Evolutionary conservation across 139 green algal genomes (phyloP).

Genomic region (Picochlorum costavermella): DNA sequence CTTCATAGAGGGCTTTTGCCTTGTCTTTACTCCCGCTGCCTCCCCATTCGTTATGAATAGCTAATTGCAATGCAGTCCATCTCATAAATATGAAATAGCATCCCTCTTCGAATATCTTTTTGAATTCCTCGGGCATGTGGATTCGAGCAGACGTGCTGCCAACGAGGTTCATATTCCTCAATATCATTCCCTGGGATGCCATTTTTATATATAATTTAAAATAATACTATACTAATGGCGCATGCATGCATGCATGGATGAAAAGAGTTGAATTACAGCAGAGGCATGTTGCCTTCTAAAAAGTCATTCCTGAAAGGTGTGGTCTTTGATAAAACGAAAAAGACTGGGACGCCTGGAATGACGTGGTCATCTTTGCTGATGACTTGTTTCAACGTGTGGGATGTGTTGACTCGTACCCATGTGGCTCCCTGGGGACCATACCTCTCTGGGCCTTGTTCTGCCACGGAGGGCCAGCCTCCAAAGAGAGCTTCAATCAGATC

Average conservation of each 20-base stretch:
- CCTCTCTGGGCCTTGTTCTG: constrained; percentile 40
- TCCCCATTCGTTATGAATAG: constrained; percentile 84
- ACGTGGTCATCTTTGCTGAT: constrained; percentile 49
- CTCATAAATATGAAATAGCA: constrained; percentile 46
- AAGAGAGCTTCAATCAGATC: constrained; percentile 51
- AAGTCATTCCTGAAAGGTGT: constrained; percentile 55
- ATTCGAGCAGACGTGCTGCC: constrained; percentile 1
- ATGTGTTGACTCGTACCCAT: constrained; percentile 33
- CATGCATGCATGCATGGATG: constrained; percentile 1
- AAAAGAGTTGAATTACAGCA: constrained; percentile 19
- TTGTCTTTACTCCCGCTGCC: constrained; percentile 64
- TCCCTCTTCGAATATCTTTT: constrained; percentile 67
- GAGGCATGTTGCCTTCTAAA: constrained; percentile 38
- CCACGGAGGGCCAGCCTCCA: constrained; percentile 52
- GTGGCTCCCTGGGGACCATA: constrained; percentile 48
- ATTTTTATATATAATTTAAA: constrained; percentile 1
- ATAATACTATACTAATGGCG: neutral
- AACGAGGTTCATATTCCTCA: constrained; percentile 27
- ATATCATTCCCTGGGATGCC: constrained; percentile 22
- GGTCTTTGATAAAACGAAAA: constrained; percentile 66
- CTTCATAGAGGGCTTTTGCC: constrained; percentile 51
- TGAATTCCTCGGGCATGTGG: neutral
- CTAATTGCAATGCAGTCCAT: constrained; percentile 83
- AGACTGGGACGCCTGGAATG: constrained; percentile 66
- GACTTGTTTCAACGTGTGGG: constrained; percentile 34